phyloP scores from a whole-genome alignment of 306 rosid species.

The Arachis hypogaea region DNA sequence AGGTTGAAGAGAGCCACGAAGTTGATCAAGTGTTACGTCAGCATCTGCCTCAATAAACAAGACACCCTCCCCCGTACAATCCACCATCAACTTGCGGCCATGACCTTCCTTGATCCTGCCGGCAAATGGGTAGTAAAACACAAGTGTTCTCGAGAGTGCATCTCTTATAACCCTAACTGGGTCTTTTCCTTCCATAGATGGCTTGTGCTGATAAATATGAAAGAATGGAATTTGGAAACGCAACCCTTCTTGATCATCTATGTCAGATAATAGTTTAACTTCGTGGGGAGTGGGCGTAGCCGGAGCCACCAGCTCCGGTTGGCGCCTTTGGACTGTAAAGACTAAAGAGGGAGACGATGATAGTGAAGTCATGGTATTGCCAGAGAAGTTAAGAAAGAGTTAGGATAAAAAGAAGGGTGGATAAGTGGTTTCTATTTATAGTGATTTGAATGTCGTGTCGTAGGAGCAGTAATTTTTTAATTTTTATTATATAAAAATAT shows the following conservation, averaged over 20 bases:
- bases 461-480: no score
- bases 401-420: no score
- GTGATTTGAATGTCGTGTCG: no score
- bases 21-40: conserved; percentile 44
- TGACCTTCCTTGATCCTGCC: conserved; percentile 36
- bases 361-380: not conserved
- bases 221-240: conserved; percentile 10
- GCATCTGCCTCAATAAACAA: conserved; percentile 53
- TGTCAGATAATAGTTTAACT: conserved; percentile 36
- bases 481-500: no score
- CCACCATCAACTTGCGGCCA: conserved; percentile 40
- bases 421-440: no score
- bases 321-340: conserved; percentile 29
- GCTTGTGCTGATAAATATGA: not conserved
- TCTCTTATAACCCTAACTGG: conserved; percentile 27
- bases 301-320: conserved; percentile 38
- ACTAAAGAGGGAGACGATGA: not conserved
- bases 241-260: conserved; percentile 34
- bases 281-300: conserved; percentile 37
- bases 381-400: not conserved
- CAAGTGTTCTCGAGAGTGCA: conserved; percentile 28
- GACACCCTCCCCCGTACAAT: conserved; percentile 57
- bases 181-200: conserved; percentile 30
- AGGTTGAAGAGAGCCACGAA: conserved; percentile 48
- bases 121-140: conserved; percentile 39